Evolutionary conservation across 345 rosid species (phyloP).

Genomic region (Microcos paniculata): DNA sequence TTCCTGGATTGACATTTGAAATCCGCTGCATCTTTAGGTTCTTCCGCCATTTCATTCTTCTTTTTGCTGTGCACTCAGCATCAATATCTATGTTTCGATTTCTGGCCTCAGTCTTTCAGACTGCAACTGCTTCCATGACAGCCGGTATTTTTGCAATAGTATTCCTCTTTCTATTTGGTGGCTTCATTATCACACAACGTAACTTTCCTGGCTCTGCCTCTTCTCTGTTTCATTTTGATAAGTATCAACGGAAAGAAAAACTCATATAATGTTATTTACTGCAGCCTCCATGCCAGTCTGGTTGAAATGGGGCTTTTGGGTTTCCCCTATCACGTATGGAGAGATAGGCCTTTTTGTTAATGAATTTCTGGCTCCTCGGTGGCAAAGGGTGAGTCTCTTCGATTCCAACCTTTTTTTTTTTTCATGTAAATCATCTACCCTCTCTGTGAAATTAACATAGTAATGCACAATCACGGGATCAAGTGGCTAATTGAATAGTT

Average conservation of each 20-base stretch:
- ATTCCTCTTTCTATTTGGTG: slow-evolving; percentile 49
- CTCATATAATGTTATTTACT: slow-evolving; percentile 6
- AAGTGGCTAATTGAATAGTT: background rate
- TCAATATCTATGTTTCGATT: slow-evolving; percentile 73
- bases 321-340: slow-evolving; percentile 65
- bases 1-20: background rate
- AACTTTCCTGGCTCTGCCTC: slow-evolving; percentile 11
- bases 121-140: slow-evolving; percentile 44
- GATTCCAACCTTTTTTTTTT: background rate
- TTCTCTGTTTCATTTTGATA: background rate
- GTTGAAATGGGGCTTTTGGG: slow-evolving; percentile 83
- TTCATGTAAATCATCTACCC: background rate
- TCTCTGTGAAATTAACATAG: background rate
- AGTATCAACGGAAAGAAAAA: background rate
- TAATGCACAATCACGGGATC: background rate
- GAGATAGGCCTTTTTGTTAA: slow-evolving; percentile 70
- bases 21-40: slow-evolving; percentile 38
- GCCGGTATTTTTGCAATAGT: slow-evolving; percentile 50
- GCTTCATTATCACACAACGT: slow-evolving; percentile 64
- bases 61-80: slow-evolving; percentile 57
- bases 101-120: slow-evolving; percentile 59
- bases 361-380: slow-evolving; percentile 73
- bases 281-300: slow-evolving; percentile 75
- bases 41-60: slow-evolving; percentile 60
- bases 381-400: slow-evolving; percentile 53